Conservation (phyloP, 345 rosid genomes). For the Trapa bicornis region DNA sequence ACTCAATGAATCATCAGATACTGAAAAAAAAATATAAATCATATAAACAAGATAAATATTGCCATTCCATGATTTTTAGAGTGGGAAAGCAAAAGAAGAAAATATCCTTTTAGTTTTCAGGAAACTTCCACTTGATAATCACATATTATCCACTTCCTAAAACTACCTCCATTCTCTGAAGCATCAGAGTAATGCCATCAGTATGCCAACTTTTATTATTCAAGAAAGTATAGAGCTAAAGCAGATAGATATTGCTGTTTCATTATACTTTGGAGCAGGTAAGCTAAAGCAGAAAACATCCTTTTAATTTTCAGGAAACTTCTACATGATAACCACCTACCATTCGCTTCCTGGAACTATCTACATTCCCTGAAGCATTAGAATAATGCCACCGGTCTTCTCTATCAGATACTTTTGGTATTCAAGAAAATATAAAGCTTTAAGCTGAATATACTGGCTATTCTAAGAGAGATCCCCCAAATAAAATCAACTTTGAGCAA, state of each 20-base stretch:
- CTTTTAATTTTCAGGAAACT: neutral
- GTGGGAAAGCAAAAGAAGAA: neutral
- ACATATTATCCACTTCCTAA: neutral
- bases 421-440: neutral
- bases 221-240: neutral
- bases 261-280: neutral
- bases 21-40: neutral
- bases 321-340: neutral
- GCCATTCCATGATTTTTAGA: neutral
- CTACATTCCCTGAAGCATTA: no score
- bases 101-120: neutral
- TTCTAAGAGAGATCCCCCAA: neutral
- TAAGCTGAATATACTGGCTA: neutral
- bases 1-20: neutral
- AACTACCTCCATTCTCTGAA: neutral
- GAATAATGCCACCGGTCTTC: neutral
- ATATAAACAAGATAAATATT: neutral
- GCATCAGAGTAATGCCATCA: neutral
- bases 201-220: neutral
- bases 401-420: no score
- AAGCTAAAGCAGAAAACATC: neutral
- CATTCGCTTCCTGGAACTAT: neutral
- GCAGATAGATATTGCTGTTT: neutral
- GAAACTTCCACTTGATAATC: neutral
- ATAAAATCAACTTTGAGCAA: neutral